A percentile compares a stretch with the other conserved stretches of the same genome.
phyloP scores from a whole-genome alignment of 352 stramenopile species.

The Elongisporangium anandrum region DNA sequence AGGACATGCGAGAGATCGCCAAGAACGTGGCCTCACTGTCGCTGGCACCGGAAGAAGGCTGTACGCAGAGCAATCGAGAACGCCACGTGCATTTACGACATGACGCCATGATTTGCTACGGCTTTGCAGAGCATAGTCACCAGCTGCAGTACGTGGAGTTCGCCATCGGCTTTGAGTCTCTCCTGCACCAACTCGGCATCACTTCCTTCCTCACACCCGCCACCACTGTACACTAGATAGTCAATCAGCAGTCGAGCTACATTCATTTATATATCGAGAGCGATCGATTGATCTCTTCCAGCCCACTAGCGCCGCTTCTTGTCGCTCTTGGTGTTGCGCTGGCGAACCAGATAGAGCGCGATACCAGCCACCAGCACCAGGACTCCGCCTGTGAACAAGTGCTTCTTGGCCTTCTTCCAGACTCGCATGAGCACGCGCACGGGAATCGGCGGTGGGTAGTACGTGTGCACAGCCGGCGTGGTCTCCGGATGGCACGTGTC shows the following conservation, averaged over 20 bases:
- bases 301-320: slow-evolving; percentile 24
- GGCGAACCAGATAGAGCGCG: slow-evolving; percentile 16
- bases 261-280: background rate
- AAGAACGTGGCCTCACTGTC: slow-evolving; percentile 56
- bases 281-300: background rate
- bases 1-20: slow-evolving; percentile 51
- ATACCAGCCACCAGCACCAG: slow-evolving; percentile 10
- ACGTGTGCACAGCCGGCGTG: slow-evolving; percentile 47
- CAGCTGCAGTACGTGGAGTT: slow-evolving; percentile 83
- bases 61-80: slow-evolving; percentile 21
- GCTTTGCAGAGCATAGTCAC: slow-evolving; percentile 40
- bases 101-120: slow-evolving; percentile 85
- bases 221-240: background rate
- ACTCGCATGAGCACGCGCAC: slow-evolving; percentile 48
- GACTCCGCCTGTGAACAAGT: slow-evolving; percentile 7
- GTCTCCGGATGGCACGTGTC: slow-evolving; percentile 67
- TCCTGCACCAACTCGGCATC: slow-evolving; percentile 73
- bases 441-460: slow-evolving; percentile 56
- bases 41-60: slow-evolving; percentile 11
- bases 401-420: slow-evolving; percentile 58
- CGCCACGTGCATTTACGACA: slow-evolving; percentile 70
- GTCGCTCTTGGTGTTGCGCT: slow-evolving; percentile 8
- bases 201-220: slow-evolving; percentile 38
- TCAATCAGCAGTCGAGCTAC: background rate
- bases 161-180: slow-evolving; percentile 78